Conservation (phyloP, 768 basidiomycete species). For the Cyathus striatus region DNA sequence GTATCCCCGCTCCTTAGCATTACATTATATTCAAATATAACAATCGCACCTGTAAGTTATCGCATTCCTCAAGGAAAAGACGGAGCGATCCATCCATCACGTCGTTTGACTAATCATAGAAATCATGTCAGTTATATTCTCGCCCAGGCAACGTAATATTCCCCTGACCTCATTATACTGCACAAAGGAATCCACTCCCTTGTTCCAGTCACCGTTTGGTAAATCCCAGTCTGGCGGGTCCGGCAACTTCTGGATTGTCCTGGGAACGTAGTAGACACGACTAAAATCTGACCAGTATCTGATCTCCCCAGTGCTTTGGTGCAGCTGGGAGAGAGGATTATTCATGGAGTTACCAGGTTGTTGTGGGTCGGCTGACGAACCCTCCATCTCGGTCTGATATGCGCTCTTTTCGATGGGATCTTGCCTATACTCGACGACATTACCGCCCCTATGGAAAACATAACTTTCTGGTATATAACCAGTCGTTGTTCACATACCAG, state of each 20-base stretch:
- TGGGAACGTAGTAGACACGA: conserved; percentile 59
- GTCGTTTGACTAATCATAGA: conserved; percentile 44
- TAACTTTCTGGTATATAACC: conserved; percentile 6
- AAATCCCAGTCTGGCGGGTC: conserved; percentile 53
- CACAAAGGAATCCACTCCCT: conserved; percentile 45
- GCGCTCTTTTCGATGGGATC: conserved; percentile 45
- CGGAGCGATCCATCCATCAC: conserved; percentile 69
- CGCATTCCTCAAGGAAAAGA: conserved; percentile 68
- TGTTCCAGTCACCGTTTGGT: conserved; percentile 50
- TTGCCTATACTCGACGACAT: conserved; percentile 45
- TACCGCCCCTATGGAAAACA: conserved; percentile 37
- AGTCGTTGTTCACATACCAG: conserved; percentile 8
- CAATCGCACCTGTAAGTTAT: conserved; percentile 67
- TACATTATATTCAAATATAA: too few species aligned
- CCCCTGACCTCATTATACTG: conserved; percentile 49
- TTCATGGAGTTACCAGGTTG: conserved; percentile 4
- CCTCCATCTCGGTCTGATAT: conserved; percentile 44
- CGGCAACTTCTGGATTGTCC: conserved; percentile 59
- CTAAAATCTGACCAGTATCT: conserved; percentile 70
- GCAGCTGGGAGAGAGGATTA: neutral
- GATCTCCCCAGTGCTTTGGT: conserved; percentile 23
- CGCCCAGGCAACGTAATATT: neutral
- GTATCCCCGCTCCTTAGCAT: too few species aligned
- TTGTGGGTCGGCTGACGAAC: conserved; percentile 11
- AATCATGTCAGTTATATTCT: neutral